A percentile compares a stretch with the other conserved stretches of the same genome.
Evolutionary conservation across 2,329 filamentous ascomycete species (phyloP).

Genomic region (Drechmeria coniospora): DNA sequence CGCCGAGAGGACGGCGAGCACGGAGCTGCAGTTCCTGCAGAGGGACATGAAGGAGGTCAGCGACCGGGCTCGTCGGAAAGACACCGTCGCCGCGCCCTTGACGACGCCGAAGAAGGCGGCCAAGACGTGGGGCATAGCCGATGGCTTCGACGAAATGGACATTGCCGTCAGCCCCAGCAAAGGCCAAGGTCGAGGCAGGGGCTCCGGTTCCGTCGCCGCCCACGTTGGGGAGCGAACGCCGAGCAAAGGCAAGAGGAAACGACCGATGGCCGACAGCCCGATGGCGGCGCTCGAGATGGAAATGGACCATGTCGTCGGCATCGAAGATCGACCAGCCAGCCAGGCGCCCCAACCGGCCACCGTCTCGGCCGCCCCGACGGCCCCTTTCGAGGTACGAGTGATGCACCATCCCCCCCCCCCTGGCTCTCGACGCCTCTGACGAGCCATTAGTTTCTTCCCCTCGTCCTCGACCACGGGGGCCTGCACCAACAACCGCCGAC

Average conservation of each 20-base stretch:
- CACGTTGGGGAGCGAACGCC: slow-evolving; percentile 41
- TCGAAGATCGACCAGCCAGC: slow-evolving; percentile 12
- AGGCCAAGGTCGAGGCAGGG: slow-evolving; percentile 23
- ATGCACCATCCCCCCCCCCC: too few relatives aligned
- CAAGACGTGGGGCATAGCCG: slow-evolving; percentile 44
- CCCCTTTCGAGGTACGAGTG: slow-evolving; percentile 28
- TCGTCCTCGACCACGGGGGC: slow-evolving; percentile 47
- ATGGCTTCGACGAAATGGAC: slow-evolving; percentile 63
- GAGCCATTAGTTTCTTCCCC: slow-evolving; percentile 38
- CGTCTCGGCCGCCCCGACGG: slow-evolving; percentile 10
- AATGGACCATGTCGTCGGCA: slow-evolving; percentile 24
- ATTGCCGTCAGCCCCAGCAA: slow-evolving; percentile 38
- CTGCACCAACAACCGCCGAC: slow-evolving; percentile 41
- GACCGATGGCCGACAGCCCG: slow-evolving; percentile 50
- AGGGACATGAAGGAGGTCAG: slow-evolving; percentile 51
- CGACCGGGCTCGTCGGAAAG: slow-evolving; percentile 32
- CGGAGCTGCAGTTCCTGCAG: slow-evolving; percentile 57
- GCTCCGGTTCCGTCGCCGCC: slow-evolving; percentile 25
- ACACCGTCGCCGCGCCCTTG: slow-evolving; percentile 11
- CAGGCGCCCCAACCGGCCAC: slow-evolving; percentile 8
- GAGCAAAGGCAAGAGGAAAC: slow-evolving; percentile 55
- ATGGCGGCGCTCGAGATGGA: slow-evolving; percentile 42
- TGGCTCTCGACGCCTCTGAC: neutral
- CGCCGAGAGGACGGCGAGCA: slow-evolving; percentile 48
- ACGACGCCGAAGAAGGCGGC: slow-evolving; percentile 46